Percentiles rank a stretch among this genome's conserved stretches.
phyloP scores from a whole-genome alignment of 1,284 basidiomycete genomes.

The Cutaneotrichosporon sp. region DNA sequence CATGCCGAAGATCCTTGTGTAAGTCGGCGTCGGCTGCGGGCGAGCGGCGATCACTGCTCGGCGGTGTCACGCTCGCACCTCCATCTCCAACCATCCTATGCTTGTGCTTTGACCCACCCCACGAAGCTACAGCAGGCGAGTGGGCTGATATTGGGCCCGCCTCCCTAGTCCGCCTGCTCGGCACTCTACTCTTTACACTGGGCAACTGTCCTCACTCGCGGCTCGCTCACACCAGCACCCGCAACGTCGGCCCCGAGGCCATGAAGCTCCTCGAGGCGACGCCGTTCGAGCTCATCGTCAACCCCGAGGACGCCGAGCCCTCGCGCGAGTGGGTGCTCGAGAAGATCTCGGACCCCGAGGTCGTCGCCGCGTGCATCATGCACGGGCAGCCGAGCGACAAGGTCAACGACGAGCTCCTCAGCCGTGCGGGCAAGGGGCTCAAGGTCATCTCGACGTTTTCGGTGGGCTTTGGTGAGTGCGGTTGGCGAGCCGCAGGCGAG shows the following conservation, averaged over 20 bases:
- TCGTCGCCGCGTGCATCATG: conserved; percentile 44
- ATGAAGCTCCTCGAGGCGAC: conserved; percentile 63
- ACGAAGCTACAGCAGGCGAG: no score
- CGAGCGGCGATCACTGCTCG: background rate
- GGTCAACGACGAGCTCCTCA: conserved; percentile 72
- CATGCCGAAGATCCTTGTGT: conserved; percentile 31
- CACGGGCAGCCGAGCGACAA: conserved; percentile 42
- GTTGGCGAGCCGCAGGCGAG: no score
- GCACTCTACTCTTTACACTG: no score
- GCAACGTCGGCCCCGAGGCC: conserved; percentile 66
- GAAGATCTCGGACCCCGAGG: conserved; percentile 70
- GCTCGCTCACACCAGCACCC: conserved; percentile 34
- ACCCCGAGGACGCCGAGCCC: conserved; percentile 67
- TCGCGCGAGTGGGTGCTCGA: conserved; percentile 75
- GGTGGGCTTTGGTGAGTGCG: conserved; percentile 73
- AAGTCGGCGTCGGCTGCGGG: conserved; percentile 5
- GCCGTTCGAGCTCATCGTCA: conserved; percentile 59
- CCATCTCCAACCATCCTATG: no score
- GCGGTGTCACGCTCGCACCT: no score
- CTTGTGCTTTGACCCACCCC: no score
- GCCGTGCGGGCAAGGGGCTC: conserved; percentile 62
- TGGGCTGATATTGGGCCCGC: no score
- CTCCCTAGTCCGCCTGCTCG: no score
- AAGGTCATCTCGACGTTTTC: conserved; percentile 82
- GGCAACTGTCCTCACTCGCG: background rate